These are phyloP conservation scores for Hysterium pulicare DNA, from an alignment of 2,329 filamentous ascomycete species.

Conservation along the genomic window DNA sequence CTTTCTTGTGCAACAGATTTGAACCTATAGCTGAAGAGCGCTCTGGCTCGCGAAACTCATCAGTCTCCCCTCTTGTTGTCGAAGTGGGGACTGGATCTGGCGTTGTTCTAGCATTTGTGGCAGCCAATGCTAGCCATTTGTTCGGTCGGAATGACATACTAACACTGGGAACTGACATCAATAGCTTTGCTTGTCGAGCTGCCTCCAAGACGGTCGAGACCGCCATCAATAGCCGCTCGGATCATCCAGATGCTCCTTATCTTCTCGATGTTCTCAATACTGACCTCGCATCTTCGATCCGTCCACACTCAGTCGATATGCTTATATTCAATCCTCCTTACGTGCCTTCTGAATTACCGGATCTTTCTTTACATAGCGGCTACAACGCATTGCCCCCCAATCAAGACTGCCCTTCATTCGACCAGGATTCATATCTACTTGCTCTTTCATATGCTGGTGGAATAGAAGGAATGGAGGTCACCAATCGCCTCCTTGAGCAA, in stretches of 20 bases:
- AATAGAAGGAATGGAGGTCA: constrained; percentile 88
- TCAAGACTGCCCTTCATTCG: constrained; percentile 51
- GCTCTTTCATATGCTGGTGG: constrained; percentile 88
- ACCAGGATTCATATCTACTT: constrained; percentile 78
- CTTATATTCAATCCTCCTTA: constrained; percentile 97
- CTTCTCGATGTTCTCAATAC: constrained; percentile 67
- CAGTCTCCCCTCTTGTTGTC: constrained; percentile 58
- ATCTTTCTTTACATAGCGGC: constrained; percentile 39
- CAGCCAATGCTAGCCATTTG: constrained; percentile 68
- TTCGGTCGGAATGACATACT: constrained; percentile 70
- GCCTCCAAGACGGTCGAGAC: constrained; percentile 64
- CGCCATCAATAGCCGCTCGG: constrained; percentile 38
- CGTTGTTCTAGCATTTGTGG: constrained; percentile 84
- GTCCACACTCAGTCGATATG: constrained; percentile 65
- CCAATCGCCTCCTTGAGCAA: constrained; percentile 69
- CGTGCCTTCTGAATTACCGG: constrained; percentile 78
- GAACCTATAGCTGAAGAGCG: constrained; percentile 1
- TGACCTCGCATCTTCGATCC: constrained; percentile 66
- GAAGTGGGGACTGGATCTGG: constrained; percentile 92
- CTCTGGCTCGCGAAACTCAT: constrained; percentile 6
- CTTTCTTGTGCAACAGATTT: constrained; percentile 68
- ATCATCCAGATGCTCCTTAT: constrained; percentile 15
- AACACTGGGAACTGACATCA: constrained; percentile 78
- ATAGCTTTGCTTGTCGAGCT: constrained; percentile 75
- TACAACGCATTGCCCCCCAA: constrained; percentile 26